These are phyloP conservation scores for Sporisorium scitamineum DNA, from an alignment of 1,284 basidiomycete species.

Conservation along the genomic window DNA sequence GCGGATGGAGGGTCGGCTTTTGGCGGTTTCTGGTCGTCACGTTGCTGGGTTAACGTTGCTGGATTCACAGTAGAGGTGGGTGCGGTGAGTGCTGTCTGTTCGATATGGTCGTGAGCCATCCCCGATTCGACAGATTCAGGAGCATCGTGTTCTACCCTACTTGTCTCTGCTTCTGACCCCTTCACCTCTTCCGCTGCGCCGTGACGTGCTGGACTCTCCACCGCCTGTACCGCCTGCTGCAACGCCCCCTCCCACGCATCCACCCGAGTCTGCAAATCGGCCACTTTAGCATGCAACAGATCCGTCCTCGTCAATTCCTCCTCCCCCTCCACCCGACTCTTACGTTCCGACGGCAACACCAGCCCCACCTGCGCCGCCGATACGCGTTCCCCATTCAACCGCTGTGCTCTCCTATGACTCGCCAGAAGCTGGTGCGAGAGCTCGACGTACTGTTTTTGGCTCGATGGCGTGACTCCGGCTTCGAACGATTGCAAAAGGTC, in stretches of 20 bases:
- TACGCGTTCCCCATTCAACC: conserved; percentile 31
- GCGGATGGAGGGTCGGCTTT: neutral
- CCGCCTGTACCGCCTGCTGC: conserved; percentile 1
- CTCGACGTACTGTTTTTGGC: conserved; percentile 19
- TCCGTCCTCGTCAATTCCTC: conserved; percentile 25
- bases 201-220: neutral
- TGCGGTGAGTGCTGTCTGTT: neutral
- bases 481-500: conserved; percentile 15
- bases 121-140: neutral
- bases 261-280: conserved; percentile 30
- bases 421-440: conserved; percentile 23
- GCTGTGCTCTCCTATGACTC: conserved; percentile 16
- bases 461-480: neutral
- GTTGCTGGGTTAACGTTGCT: neutral
- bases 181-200: neutral
- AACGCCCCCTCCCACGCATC: conserved; percentile 32
- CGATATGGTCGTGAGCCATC: neutral
- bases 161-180: neutral
- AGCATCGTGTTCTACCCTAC: no score
- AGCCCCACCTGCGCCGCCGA: conserved; percentile 25
- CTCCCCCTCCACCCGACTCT: neutral
- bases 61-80: neutral
- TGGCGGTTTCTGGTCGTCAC: no score
- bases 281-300: conserved; percentile 41
- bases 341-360: conserved; percentile 33